Conservation (phyloP, 495 filamentous ascomycete genomes). For the Lasiosphaeriaceae sp. region DNA sequence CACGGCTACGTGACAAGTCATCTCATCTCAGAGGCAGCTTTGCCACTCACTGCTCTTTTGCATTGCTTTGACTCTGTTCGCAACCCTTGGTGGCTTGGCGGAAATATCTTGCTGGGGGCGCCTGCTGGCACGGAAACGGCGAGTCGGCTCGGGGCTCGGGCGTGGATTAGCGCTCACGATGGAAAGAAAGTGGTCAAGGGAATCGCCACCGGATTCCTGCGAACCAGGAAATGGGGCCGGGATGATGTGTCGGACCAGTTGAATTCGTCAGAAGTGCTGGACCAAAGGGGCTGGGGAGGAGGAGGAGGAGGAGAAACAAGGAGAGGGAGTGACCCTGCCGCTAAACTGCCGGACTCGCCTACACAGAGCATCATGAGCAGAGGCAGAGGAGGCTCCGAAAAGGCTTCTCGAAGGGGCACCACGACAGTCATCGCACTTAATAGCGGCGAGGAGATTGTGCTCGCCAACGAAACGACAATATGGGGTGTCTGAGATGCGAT, state of each 20-base stretch:
- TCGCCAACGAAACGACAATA: conserved; percentile 20
- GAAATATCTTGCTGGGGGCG: conserved; percentile 55
- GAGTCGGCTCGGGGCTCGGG: conserved; percentile 44
- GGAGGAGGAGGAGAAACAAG: not conserved
- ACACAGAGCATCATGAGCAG: not conserved
- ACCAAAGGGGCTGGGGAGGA: not conserved
- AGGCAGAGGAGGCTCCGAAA: not conserved
- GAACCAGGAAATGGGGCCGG: conserved; percentile 38
- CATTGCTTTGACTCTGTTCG: conserved; percentile 58
- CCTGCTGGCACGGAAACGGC: conserved; percentile 57
- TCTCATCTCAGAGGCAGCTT: conserved; percentile 52
- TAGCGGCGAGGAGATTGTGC: conserved; percentile 31
- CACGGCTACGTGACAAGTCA: conserved; percentile 52
- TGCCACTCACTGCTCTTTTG: conserved; percentile 59
- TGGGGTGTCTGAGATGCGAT: not conserved
- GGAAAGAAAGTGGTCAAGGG: conserved; percentile 58
- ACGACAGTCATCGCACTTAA: conserved; percentile 29
- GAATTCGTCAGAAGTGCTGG: not conserved
- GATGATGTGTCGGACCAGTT: conserved; percentile 38
- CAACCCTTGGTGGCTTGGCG: conserved; percentile 65
- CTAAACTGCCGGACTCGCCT: not conserved
- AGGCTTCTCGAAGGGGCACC: not conserved
- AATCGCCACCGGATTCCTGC: conserved; percentile 44
- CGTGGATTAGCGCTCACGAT: conserved; percentile 66
- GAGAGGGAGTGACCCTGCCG: not conserved